These are phyloP conservation scores for Ceratobasidium sp. DNA, from an alignment of 1,284 basidiomycete genomes.

Conservation along the genomic window DNA sequence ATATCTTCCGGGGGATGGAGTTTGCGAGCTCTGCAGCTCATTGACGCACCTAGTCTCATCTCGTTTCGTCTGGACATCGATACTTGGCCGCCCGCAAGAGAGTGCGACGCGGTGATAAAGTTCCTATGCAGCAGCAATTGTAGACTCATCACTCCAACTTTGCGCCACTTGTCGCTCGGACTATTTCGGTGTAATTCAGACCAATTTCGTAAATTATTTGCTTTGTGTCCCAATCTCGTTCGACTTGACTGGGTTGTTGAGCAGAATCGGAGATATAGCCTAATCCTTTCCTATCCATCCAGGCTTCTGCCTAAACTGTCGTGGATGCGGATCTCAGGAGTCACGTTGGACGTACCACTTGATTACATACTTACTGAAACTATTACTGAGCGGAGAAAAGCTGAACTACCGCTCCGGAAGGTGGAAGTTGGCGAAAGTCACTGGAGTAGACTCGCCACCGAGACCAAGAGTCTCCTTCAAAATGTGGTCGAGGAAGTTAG, in stretches of 20 bases:
- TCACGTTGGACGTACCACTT: neutral
- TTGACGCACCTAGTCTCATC: constrained; percentile 11
- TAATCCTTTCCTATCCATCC: neutral
- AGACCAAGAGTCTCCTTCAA: neutral
- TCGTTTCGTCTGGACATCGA: neutral
- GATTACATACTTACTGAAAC: constrained; percentile 4
- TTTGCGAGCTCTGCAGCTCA: neutral
- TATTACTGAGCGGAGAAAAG: neutral
- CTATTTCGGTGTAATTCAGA: constrained; percentile 16
- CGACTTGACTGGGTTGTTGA: constrained; percentile 10
- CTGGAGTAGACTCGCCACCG: neutral
- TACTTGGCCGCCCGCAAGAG: neutral
- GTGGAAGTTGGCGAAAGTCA: neutral
- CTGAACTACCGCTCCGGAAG: constrained; percentile 1
- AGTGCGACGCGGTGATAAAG: neutral
- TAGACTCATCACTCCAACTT: neutral
- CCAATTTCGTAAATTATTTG: neutral
- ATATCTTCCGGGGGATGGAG: neutral
- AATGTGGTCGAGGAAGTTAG: neutral
- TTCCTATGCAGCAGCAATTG: neutral
- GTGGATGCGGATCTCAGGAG: constrained; percentile 8
- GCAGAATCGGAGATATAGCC: neutral
- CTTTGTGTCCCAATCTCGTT: neutral
- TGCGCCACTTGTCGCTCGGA: constrained; percentile 3
- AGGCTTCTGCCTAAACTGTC: constrained; percentile 6